Percentiles rank a stretch among this genome's conserved stretches.
These are phyloP conservation scores for Fusarium caatingaense DNA, from an alignment of 2,329 filamentous ascomycete species.

Conservation along the genomic window DNA sequence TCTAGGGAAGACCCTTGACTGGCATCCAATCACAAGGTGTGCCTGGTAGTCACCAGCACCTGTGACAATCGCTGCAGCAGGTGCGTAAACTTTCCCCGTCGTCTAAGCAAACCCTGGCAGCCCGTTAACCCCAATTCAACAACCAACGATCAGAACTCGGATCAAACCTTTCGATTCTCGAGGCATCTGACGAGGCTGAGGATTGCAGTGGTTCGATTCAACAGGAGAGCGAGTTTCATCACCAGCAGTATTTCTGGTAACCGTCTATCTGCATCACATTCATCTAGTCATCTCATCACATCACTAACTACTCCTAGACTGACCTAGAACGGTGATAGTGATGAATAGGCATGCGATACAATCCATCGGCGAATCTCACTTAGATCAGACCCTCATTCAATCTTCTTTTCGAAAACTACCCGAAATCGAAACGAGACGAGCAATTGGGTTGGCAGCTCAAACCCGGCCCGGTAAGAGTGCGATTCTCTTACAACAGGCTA, in stretches of 20 bases:
- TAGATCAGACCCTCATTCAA: neutral
- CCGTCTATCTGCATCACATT: constrained; percentile 30
- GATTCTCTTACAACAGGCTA: constrained; percentile 36
- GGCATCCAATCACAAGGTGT: constrained; percentile 21
- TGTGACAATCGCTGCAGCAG: constrained; percentile 42
- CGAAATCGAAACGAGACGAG: constrained; percentile 15
- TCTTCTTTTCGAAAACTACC: constrained; percentile 11
- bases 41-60: constrained; percentile 30
- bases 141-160: constrained; percentile 30
- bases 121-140: constrained; percentile 12
- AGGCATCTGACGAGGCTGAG: constrained; percentile 44
- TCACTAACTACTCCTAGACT: constrained; percentile 22
- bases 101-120: constrained; percentile 27
- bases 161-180: constrained; percentile 45
- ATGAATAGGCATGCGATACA: constrained; percentile 5
- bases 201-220: constrained; percentile 41
- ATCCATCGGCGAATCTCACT: neutral
- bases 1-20: constrained; percentile 15
- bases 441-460: constrained; percentile 31
- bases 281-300: constrained; percentile 30
- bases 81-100: constrained; percentile 31
- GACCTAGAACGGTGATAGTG: constrained; percentile 10
- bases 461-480: constrained; percentile 40
- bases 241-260: constrained; percentile 1
- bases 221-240: constrained; percentile 26